Evolutionary conservation across 73 alveolate genomes (phyloP).

Genomic region (Symbiodinium natans): DNA sequence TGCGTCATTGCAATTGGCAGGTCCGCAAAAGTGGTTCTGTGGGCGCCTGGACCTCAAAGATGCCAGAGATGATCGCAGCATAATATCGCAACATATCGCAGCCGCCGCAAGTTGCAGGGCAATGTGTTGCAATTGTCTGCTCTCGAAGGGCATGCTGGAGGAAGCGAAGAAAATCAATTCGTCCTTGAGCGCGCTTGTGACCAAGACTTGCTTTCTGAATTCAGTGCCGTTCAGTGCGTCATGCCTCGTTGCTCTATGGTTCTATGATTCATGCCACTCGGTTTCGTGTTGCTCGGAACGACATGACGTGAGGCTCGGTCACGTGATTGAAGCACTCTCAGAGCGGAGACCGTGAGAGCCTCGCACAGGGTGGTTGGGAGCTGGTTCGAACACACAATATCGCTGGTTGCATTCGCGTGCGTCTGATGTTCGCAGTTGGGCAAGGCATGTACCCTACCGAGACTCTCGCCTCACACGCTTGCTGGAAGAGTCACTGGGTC

Average conservation of each 20-base stretch:
- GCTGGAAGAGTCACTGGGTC: slow-evolving; percentile 58
- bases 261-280: too few relatives aligned
- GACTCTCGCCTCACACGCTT: slow-evolving; percentile 70
- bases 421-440: too few relatives aligned
- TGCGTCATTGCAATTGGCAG: neutral
- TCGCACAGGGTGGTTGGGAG: neutral
- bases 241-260: too few relatives aligned
- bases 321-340: slow-evolving; percentile 26
- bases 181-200: slow-evolving; percentile 40
- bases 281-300: neutral
- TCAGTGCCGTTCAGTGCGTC: too few relatives aligned
- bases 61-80: neutral
- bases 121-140: neutral
- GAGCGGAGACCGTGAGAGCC: slow-evolving; percentile 23
- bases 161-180: slow-evolving; percentile 84
- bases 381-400: too few relatives aligned
- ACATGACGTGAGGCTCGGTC: slow-evolving; percentile 43
- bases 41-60: slow-evolving; percentile 3
- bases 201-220: too few relatives aligned
- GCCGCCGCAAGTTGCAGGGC: neutral
- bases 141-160: slow-evolving; percentile 58
- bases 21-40: slow-evolving; percentile 85
- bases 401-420: too few relatives aligned
- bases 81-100: neutral
- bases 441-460: slow-evolving; percentile 77